Evolutionary conservation across 208 protist species (phyloP).

Genomic region (Angomonas deanei): DNA sequence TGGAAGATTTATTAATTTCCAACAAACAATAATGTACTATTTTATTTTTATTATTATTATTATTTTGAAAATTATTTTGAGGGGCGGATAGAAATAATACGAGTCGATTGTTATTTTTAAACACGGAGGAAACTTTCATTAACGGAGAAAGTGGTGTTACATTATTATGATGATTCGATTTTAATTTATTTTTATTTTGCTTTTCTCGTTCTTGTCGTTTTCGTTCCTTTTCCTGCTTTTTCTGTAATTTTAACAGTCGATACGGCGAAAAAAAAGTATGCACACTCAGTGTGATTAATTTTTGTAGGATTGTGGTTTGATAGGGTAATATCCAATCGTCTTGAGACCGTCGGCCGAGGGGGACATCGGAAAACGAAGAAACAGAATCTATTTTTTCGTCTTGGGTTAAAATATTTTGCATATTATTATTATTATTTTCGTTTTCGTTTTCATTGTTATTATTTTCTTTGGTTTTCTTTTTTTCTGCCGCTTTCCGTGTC

Average conservation of each 20-base stretch:
- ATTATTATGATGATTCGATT: neutral
- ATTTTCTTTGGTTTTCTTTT: neutral
- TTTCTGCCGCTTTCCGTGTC: neutral
- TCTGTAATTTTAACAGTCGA: neutral
- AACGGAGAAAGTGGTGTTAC: neutral
- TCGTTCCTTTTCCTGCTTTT: neutral
- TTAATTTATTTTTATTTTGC: neutral
- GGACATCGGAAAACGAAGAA: neutral
- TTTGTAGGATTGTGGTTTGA: too few relatives aligned
- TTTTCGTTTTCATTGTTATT: neutral
- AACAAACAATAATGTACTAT: neutral
- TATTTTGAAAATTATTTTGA: too few relatives aligned
- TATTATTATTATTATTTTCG: neutral
- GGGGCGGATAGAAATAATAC: neutral
- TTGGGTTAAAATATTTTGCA: neutral
- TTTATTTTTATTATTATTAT: neutral
- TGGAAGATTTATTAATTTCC: slow-evolving; percentile 1
- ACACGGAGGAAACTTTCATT: neutral
- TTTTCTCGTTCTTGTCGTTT: neutral
- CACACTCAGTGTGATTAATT: neutral
- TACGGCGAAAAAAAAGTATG: neutral
- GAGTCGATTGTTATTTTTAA: neutral
- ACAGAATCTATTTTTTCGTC: neutral
- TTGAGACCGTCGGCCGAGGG: too few relatives aligned
- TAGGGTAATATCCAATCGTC: too few relatives aligned